A percentile compares a stretch with the other conserved stretches of the same genome.
Conservation (phyloP, 345 rosid genomes). For the Laguncularia racemosa region DNA sequence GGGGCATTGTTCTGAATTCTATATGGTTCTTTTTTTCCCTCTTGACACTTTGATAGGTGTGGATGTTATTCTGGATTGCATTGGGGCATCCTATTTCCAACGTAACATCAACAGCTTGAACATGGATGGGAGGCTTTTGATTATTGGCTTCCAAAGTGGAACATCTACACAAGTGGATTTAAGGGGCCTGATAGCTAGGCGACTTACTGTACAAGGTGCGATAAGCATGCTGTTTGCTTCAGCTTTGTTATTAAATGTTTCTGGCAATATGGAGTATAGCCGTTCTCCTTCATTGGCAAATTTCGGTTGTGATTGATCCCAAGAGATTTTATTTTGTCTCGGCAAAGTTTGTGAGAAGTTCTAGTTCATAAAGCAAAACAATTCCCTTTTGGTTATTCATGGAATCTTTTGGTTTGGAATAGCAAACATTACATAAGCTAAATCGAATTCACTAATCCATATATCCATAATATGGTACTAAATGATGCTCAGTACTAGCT, state of each 20-base stretch:
- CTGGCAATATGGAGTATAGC: not conserved
- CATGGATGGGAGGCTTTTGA: constrained; percentile 77
- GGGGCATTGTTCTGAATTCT: no score
- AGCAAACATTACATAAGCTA: no score
- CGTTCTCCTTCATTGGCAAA: no score
- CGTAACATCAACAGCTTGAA: constrained; percentile 68
- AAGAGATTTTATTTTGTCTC: no score
- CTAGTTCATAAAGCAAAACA: no score
- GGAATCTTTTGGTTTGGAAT: no score
- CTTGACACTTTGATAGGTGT: constrained; percentile 33
- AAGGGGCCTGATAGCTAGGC: constrained; percentile 48
- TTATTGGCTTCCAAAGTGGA: constrained; percentile 73
- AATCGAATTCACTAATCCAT: no score
- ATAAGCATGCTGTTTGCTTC: not conserved
- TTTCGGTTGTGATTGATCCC: no score
- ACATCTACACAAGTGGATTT: constrained; percentile 51
- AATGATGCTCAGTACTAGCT: no score
- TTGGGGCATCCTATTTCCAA: constrained; percentile 83
- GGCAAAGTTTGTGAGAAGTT: no score
- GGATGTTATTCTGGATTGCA: constrained; percentile 72
- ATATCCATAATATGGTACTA: no score
- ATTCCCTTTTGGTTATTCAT: no score
- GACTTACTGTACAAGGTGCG: constrained; percentile 85
- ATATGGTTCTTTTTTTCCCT: not conserved
- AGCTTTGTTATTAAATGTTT: not conserved